Conservation (phyloP, 768 basidiomycete species). For the Amanita rubescens region DNA sequence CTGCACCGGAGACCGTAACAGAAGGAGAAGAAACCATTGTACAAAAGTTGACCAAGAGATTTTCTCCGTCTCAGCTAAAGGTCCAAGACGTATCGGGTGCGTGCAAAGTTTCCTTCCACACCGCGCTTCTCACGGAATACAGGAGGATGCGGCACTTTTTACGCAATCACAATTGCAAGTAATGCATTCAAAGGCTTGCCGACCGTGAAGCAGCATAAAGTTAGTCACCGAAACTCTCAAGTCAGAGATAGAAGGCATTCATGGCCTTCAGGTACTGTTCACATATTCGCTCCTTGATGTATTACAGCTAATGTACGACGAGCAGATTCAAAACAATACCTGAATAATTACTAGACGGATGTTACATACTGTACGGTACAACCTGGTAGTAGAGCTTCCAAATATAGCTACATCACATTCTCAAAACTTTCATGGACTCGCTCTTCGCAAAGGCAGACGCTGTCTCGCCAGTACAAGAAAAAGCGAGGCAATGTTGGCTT, state of each 20-base stretch:
- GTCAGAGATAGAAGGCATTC: constrained; percentile 84
- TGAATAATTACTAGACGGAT: constrained; percentile 7
- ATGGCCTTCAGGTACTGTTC: constrained; percentile 76
- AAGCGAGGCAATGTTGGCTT: constrained; percentile 26
- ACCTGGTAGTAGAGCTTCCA: neutral
- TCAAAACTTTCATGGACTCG: constrained; percentile 46
- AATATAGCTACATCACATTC: neutral
- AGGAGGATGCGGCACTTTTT: constrained; percentile 98
- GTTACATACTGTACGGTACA: neutral
- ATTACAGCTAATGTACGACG: neutral
- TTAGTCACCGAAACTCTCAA: constrained; percentile 83
- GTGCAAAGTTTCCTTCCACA: constrained; percentile 11
- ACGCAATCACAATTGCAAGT: constrained; percentile 84
- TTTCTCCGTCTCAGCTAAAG: constrained; percentile 72
- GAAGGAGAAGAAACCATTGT: constrained; percentile 69
- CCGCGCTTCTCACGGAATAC: neutral
- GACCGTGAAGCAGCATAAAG: constrained; percentile 88
- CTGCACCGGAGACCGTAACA: constrained; percentile 23
- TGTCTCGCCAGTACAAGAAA: constrained; percentile 39
- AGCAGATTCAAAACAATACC: constrained; percentile 37
- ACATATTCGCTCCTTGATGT: neutral
- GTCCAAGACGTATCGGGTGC: constrained; percentile 95
- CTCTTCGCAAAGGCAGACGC: constrained; percentile 67
- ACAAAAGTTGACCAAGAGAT: constrained; percentile 63
- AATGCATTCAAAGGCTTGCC: constrained; percentile 79